phyloP scores from a whole-genome alignment of 2,329 filamentous ascomycete species.

The Colletotrichum costaricense region DNA sequence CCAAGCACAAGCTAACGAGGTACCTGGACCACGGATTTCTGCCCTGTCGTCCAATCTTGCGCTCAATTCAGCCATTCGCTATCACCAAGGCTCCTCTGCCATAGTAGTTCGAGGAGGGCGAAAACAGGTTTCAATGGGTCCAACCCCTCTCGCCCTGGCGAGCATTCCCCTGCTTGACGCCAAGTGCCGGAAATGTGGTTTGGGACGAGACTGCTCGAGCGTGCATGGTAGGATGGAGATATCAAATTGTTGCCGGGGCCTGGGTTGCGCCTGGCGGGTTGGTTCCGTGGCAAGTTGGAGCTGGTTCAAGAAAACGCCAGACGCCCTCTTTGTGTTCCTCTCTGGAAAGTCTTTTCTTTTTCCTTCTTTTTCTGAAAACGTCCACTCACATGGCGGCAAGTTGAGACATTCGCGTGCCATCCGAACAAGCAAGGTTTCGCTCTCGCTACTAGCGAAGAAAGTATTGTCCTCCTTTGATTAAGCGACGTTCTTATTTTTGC shows the following conservation, averaged over 20 bases:
- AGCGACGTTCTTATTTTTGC: neutral
- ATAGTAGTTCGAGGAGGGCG: neutral
- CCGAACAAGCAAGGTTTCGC: neutral
- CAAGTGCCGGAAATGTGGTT: neutral
- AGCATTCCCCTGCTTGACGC: slow-evolving; percentile 20
- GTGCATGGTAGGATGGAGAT: slow-evolving; percentile 10
- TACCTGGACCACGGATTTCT: neutral
- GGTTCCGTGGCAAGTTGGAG: neutral
- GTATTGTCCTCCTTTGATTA: neutral
- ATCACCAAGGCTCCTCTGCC: neutral
- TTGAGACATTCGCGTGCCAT: slow-evolving; percentile 21
- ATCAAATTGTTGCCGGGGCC: neutral
- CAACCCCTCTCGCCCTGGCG: slow-evolving; percentile 2
- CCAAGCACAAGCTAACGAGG: slow-evolving; percentile 24
- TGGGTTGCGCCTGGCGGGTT: neutral
- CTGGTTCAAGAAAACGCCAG: slow-evolving; percentile 3
- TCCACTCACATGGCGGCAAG: slow-evolving; percentile 4
- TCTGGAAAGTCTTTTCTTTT: neutral
- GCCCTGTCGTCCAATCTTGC: slow-evolving; percentile 18
- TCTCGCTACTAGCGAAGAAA: neutral
- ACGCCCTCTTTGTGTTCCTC: neutral
- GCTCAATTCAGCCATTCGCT: neutral
- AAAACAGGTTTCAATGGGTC: slow-evolving; percentile 29
- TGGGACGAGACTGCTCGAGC: slow-evolving; percentile 22
- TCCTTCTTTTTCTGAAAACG: neutral